A percentile compares a stretch with the other conserved stretches of the same genome.
These are phyloP conservation scores for Lentinula guzmanii DNA, from an alignment of 768 basidiomycete species.

Conservation along the genomic window DNA sequence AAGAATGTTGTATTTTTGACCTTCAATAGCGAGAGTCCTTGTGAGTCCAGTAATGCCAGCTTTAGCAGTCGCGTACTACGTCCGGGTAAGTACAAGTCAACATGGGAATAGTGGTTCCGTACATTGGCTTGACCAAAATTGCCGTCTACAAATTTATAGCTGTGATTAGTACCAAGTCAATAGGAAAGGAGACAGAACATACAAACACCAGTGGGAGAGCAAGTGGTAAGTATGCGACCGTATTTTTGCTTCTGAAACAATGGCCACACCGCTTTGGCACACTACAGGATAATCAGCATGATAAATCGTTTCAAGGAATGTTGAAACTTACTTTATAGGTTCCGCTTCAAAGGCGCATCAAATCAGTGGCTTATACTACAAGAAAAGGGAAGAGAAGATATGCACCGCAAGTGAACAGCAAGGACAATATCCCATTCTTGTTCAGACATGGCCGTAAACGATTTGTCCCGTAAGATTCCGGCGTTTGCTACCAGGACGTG, in stretches of 20 bases:
- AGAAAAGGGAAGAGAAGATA: not conserved
- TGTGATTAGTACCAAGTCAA: not conserved
- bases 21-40: conserved; percentile 87
- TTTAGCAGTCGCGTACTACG: conserved; percentile 86
- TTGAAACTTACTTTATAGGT: conserved; percentile 67
- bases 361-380: not conserved
- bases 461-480: conserved; percentile 90
- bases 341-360: conserved; percentile 36
- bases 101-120: conserved; percentile 13
- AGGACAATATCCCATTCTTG: conserved; percentile 94
- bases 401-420: conserved; percentile 72
- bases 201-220: conserved; percentile 91
- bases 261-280: conserved; percentile 93
- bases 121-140: conserved; percentile 95
- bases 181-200: conserved; percentile 22
- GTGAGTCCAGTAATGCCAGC: conserved; percentile 88
- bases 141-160: conserved; percentile 50
- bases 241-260: conserved; percentile 95
- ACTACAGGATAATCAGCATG: conserved; percentile 36
- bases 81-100: not conserved
- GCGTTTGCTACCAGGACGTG: conserved; percentile 92
- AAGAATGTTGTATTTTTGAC: conserved; percentile 84
- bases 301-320: not conserved
- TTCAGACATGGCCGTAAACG: conserved; percentile 83
- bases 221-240: conserved; percentile 93